Evolutionary conservation across 805 yeast species (phyloP), one percentile per base, ranked within the genome.

Genomic region (Jamesozyma hellenica): DNA sequence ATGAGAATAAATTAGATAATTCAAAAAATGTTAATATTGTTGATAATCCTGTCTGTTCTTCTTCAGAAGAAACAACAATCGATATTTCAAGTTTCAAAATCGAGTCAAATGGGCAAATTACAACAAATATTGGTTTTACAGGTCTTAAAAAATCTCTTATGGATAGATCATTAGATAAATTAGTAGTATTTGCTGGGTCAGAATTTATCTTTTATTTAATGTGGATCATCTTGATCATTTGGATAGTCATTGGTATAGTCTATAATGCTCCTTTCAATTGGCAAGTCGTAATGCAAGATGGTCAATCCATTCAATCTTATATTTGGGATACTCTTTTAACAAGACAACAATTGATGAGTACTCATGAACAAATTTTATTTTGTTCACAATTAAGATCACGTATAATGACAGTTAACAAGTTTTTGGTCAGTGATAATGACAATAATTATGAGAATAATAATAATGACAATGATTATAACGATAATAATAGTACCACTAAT

Each of bases 261-360:
- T 53, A 51, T 17, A 44, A 48, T 15, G 66, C 56, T 2, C 60
- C 66, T 4, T 50, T 51, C 36, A 50, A 48, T 34, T 65, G 69
- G 69, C 68, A 65, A 47, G 63, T 65, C 29, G 60, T 60, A 3
- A 64, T 65, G 65, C 66, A 65, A 44, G 68, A 65, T 48, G 67
- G 66, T 15, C 65, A 62, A 41, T 62, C 68, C 1, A 59, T 65
- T 37, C 68, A 63, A 45, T 46, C 63, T 37, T 65, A 65, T 42
- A 41, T 61, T 21, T 65, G 67, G 63, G 67, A 65, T 43, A 63
- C 68, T 2, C 44, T 65, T n/a, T 43, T 65, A 38, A 64, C 61
- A 64, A 55, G 69, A 48, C 68, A 65, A 39, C 68, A 65, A 39
- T 45, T 63, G 45, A 45, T 47, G 40, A 43, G 56, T 41, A 40